Evolutionary conservation across 805 yeast species (phyloP).

Genomic region (Metschnikowia anglica): DNA sequence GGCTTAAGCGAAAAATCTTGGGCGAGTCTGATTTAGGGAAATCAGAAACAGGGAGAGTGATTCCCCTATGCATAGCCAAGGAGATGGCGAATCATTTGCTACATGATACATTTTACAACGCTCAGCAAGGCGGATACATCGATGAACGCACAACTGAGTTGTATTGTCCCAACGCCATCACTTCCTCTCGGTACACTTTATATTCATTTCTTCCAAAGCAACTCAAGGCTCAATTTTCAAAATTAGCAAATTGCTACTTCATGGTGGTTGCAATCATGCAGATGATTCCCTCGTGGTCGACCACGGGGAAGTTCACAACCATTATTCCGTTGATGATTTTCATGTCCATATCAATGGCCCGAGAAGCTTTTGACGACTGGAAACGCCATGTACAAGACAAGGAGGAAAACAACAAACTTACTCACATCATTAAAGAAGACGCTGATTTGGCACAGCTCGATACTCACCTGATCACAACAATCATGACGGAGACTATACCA

Average conservation of each 20-base stretch:
- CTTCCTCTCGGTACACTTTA: conserved; percentile 82
- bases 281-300: conserved; percentile 95
- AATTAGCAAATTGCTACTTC: conserved; percentile 88
- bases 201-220: conserved; percentile 87
- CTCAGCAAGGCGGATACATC: conserved; percentile 34
- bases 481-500: conserved; percentile 38
- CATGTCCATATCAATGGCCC: conserved; percentile 80
- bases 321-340: conserved; percentile 85
- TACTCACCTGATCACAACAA: conserved; percentile 39
- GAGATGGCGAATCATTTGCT: conserved; percentile 32
- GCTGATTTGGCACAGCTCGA: conserved; percentile 31
- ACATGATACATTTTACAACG: conserved; percentile 30
- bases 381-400: conserved; percentile 82
- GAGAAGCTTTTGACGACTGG: conserved; percentile 95
- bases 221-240: conserved; percentile 85
- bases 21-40: conserved; percentile 9
- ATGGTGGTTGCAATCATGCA: conserved; percentile 88
- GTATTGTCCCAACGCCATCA: conserved; percentile 66
- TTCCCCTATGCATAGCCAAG: conserved; percentile 61
- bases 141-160: conserved; percentile 71
- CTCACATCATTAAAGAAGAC: conserved; percentile 34
- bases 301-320: conserved; percentile 94
- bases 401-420: conserved; percentile 64
- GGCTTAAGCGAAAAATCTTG: conserved; percentile 6
- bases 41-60: conserved; percentile 62